Evolutionary conservation across 2,329 filamentous ascomycete species (phyloP).

Genomic region (Magnaporthiopsis poae): DNA sequence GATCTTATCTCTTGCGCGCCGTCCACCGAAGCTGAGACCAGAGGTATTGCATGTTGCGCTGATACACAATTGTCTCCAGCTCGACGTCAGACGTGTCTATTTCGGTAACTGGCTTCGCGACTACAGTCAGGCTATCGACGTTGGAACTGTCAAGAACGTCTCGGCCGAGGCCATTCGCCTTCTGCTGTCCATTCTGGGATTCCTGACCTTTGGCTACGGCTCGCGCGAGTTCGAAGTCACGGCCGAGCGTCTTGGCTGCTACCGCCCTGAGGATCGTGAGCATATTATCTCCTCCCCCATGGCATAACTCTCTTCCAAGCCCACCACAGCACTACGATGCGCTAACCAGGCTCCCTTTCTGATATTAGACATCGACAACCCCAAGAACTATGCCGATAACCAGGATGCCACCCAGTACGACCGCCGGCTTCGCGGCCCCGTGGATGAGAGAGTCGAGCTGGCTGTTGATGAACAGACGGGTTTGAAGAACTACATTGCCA

Average conservation of each 20-base stretch:
- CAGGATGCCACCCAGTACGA: constrained; percentile 77
- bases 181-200: constrained; percentile 77
- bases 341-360: constrained; percentile 8
- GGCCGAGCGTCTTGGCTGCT: constrained; percentile 66
- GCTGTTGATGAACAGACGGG: constrained; percentile 65
- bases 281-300: too few relatives aligned
- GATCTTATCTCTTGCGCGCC: constrained; percentile 5
- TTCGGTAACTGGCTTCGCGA: constrained; percentile 93
- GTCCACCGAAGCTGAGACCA: background rate
- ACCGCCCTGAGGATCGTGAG: constrained; percentile 61
- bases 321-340: background rate
- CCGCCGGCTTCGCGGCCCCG: constrained; percentile 65
- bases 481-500: constrained; percentile 91
- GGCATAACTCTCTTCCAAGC: background rate
- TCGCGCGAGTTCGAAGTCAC: constrained; percentile 82
- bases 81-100: constrained; percentile 69
- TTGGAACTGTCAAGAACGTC: constrained; percentile 83
- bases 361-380: constrained; percentile 55
- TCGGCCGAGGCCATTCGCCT: constrained; percentile 85
- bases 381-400: constrained; percentile 80
- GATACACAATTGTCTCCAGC: background rate
- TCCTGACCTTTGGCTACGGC: constrained; percentile 77
- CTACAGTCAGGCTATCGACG: constrained; percentile 89
- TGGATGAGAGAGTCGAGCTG: constrained; percentile 71
- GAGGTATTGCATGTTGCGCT: background rate